Evolutionary conservation across 148 eudicot genomes (phyloP), one percentile per base, ranked within the genome.

Genomic region (Rhododendron kiyosumense): DNA sequence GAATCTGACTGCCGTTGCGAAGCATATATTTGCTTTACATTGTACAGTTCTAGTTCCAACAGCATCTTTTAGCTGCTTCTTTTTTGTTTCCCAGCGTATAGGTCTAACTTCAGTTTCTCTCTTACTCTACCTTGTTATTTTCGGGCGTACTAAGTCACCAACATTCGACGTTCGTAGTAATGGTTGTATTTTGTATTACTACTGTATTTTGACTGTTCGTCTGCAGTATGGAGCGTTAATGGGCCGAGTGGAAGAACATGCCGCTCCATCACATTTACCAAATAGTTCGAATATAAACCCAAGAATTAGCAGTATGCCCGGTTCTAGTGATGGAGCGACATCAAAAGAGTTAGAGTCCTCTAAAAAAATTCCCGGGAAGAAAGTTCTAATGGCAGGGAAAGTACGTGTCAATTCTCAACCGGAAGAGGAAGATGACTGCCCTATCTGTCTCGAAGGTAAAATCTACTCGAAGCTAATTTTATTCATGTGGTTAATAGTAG

Each of bases 401-500:
- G 24, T 3, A 61, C 6, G 71, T n/a, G 34, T 12, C 52, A 1
- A n/a, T 52, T 8, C 82, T 28, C 65, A 48, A 28, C 13, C 52
- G 10, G 89, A 85, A 54, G 88, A 87, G 11, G 89, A 87, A 75
- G 91, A 87, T 81, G 88, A 80, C 10, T 89, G 91, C 49, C 89
- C 91, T 18, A 86, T 89, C 41, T 89, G 91, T 78, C 87, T 89
- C 76, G 91, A 89, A 83, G 91, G 91, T 89, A 87, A 52, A 13
- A 69, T 20, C 57, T 43, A 30, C 45, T 43, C 14, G n/a, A 11
- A 28, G 65, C 65, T 49, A 30, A 36, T 61, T 54, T 81, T 9
- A 54, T 32, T n/a, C 45, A 26, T n/a, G 41, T 26, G 20, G 10
- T 7, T 5, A 28, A 3, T 38, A 17, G 3, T 0, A 18, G 0